A percentile compares a stretch with the other conserved stretches of the same genome.
Evolutionary conservation across 2,329 filamentous ascomycete genomes (phyloP).

Genomic region (Stagonosporopsis cucurbitacearum): DNA sequence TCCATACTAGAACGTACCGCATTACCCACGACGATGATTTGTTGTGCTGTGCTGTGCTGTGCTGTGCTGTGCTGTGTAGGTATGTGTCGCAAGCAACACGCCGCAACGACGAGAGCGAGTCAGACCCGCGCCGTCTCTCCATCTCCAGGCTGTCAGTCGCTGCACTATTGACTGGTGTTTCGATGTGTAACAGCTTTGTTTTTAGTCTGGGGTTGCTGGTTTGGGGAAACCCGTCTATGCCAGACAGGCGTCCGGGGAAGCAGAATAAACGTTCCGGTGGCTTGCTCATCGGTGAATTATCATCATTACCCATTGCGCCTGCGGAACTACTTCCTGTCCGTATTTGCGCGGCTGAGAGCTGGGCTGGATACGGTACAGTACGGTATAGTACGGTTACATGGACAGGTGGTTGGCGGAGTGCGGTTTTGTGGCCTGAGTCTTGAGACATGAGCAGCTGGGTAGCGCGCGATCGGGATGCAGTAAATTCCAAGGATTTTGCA

Average conservation of each 20-base stretch:
- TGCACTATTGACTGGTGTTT: conserved; percentile 14
- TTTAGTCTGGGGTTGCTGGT: conserved; percentile 12
- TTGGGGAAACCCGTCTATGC: conserved; percentile 1
- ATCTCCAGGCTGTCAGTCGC: conserved; percentile 9
- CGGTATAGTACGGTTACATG: no score
- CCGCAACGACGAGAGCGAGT: not conserved
- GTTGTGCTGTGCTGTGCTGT: no score
- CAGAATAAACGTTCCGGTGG: conserved; percentile 5
- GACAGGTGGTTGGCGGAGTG: no score
- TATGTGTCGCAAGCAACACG: not conserved
- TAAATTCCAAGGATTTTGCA: no score
- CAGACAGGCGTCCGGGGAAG: conserved; percentile 14
- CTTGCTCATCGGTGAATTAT: conserved; percentile 1
- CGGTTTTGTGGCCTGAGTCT: no score
- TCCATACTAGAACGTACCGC: no score
- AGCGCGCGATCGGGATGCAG: no score
- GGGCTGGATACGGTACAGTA: no score
- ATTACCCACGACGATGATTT: no score
- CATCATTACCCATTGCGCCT: no score
- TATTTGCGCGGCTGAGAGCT: not conserved
- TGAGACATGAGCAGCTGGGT: no score
- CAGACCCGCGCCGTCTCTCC: not conserved
- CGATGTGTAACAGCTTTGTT: conserved; percentile 10
- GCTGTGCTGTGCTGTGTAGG: no score
- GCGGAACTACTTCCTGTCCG: conserved; percentile 1